A percentile compares a stretch with the other conserved stretches of the same genome.
These are phyloP conservation scores for Acanthamoeba triangularis DNA, from an alignment of 208 protist genomes.

Conservation along the genomic window DNA sequence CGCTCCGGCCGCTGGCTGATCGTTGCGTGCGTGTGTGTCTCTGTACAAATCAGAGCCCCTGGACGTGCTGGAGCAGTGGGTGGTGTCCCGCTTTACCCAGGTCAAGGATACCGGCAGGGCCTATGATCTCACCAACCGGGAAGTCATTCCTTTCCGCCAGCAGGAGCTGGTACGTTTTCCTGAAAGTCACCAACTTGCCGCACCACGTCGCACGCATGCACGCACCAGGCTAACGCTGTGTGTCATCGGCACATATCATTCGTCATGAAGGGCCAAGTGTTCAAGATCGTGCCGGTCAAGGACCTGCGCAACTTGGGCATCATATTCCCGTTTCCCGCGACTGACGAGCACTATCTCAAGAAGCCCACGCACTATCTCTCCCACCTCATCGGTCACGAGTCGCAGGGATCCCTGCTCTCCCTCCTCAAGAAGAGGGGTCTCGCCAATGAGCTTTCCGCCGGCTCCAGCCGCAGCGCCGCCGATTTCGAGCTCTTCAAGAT, in stretches of 20 bases:
- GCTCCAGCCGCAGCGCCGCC: slow-evolving; percentile 85
- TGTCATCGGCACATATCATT: neutral
- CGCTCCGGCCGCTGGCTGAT: neutral
- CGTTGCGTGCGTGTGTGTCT: neutral
- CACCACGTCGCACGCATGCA: no score
- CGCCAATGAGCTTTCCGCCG: slow-evolving; percentile 92
- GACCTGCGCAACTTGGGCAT: slow-evolving; percentile 89
- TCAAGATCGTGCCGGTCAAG: slow-evolving; percentile 89
- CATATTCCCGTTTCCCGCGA: slow-evolving; percentile 89
- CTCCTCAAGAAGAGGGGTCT: slow-evolving; percentile 91
- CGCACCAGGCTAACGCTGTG: no score
- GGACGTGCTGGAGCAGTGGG: slow-evolving; percentile 68
- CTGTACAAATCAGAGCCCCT: neutral
- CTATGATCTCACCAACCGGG: neutral
- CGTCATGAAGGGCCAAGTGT: slow-evolving; percentile 24
- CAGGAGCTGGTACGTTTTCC: slow-evolving; percentile 55
- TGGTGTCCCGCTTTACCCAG: neutral
- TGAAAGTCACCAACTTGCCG: neutral
- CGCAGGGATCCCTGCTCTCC: slow-evolving; percentile 93
- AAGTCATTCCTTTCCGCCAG: slow-evolving; percentile 22
- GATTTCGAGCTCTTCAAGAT: slow-evolving; percentile 86
- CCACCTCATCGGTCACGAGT: slow-evolving; percentile 96
- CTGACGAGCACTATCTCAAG: slow-evolving; percentile 85
- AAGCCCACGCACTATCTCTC: slow-evolving; percentile 92
- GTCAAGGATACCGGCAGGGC: slow-evolving; percentile 5